phyloP scores from a whole-genome alignment of 495 filamentous ascomycete species.

The Alectoria sarmentosa region DNA sequence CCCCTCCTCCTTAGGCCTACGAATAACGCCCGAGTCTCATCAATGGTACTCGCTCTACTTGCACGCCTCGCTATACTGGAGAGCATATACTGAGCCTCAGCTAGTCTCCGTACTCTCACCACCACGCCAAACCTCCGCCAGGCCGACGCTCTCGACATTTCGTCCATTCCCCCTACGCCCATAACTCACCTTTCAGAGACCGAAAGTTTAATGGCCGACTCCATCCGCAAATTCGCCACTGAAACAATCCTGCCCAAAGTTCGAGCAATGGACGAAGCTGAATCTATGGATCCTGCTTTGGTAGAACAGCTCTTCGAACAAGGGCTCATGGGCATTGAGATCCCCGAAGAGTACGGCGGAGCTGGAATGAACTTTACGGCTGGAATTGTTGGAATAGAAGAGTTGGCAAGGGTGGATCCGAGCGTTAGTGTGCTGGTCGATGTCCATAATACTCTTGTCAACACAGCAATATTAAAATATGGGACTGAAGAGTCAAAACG shows the following conservation, averaged over 20 bases:
- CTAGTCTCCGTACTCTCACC: slow-evolving; percentile 61
- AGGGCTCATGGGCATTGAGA: slow-evolving; percentile 94
- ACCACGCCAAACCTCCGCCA: slow-evolving; percentile 50
- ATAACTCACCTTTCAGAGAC: slow-evolving; percentile 91
- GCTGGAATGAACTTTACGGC: slow-evolving; percentile 98
- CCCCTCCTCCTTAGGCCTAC: slow-evolving; percentile 35
- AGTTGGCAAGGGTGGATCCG: slow-evolving; percentile 89
- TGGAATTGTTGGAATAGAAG: slow-evolving; percentile 94
- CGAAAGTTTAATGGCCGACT: slow-evolving; percentile 80
- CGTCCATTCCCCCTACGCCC: slow-evolving; percentile 74
- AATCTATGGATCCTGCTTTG: slow-evolving; percentile 81
- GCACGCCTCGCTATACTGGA: neutral
- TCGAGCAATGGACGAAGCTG: slow-evolving; percentile 95
- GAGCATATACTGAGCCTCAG: slow-evolving; percentile 2
- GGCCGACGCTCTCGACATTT: slow-evolving; percentile 51
- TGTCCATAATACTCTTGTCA: slow-evolving; percentile 97
- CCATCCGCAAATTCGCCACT: slow-evolving; percentile 83
- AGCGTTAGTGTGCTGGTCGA: slow-evolving; percentile 90
- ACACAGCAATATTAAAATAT: slow-evolving; percentile 85
- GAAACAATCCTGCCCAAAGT: slow-evolving; percentile 87
- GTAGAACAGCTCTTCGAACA: slow-evolving; percentile 96
- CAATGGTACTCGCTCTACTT: slow-evolving; percentile 5
- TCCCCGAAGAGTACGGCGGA: slow-evolving; percentile 93
- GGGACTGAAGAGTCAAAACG: slow-evolving; percentile 66
- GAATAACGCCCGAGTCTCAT: slow-evolving; percentile 7